Base-by-base conservation (phyloP, 176 grass and related monocot genomes). In the Lolium rigidum region DNA sequence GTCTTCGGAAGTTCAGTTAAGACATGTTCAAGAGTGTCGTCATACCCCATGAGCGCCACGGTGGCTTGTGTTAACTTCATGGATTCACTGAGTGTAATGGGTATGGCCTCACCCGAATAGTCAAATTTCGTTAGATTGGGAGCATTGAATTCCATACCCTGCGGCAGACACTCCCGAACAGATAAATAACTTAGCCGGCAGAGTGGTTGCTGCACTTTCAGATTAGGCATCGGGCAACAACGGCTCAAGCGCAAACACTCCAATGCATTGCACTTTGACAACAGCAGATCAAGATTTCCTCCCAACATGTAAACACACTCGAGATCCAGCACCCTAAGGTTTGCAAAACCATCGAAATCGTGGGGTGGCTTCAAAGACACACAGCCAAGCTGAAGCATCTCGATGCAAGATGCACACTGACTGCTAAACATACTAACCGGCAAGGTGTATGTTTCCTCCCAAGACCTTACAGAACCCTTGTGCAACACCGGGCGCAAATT, bases 71-170 rank as follows among this genome's bases (percentile, higher is more conserved):
- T 56, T 56, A 54, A 50, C 48, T 70, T 82, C 47, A 56, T 70
- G 64, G 48, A 39, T 24, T 69, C 79, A 39, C 63, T 2, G 48
- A 86, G 71, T 94, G 44, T 50, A 74, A 74, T 74, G 11, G 70
- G 44, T 26, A 47, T 68, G 80, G 25, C 4, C 24, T 28, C 2
- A 26, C 39, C 43, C 44, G 60, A 66, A n/a, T 66, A 80, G 43
- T 80, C 59, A 49, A 80, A 80, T 66, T 66, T 80, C 3, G 60
- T 14, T 1, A 80, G 78, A 65, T 66, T 80, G 5, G 41, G 39
- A 64, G 78, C 78, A 80, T 10, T 25, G 21, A 80, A 64, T 64
- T 80, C 78, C 59, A 80, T 48, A 47, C 22, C 22, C 22, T 66
- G 22, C 5, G 17, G 43, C 22, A 2, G 25, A 50, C 78, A 80